A percentile compares a stretch with the other conserved stretches of the same genome.
Evolutionary conservation across 441 rosid genomes (phyloP).

Genomic region (Cnidoscolus chayamansa): DNA sequence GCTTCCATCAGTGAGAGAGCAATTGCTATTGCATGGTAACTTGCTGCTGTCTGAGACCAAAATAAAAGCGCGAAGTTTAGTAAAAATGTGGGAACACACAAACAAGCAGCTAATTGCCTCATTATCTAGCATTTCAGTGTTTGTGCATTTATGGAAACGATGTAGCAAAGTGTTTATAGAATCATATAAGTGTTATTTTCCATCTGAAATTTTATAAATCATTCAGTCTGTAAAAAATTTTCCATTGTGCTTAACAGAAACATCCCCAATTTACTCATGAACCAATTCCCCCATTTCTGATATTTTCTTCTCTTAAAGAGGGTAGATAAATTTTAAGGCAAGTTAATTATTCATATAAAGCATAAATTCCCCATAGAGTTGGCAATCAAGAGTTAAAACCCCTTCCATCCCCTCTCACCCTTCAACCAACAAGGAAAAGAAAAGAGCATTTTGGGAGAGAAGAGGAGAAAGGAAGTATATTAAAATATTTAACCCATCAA

Average conservation of each 20-base stretch:
- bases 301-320: conserved; percentile 1
- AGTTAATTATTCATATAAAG: background rate
- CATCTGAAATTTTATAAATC: background rate
- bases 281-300: background rate
- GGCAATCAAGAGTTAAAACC: background rate
- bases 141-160: background rate
- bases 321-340: background rate
- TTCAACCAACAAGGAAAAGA: background rate
- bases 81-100: conserved; percentile 3
- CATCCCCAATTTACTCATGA: background rate
- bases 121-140: conserved; percentile 13
- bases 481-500: conserved; percentile 4
- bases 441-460: background rate
- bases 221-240: background rate
- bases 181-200: too few species aligned
- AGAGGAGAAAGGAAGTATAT: background rate
- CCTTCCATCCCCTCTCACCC: background rate
- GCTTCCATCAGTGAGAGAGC: conserved; percentile 81
- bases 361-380: background rate
- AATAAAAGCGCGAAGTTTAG: conserved; percentile 19
- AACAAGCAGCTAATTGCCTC: conserved; percentile 2
- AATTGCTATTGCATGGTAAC: conserved; percentile 79
- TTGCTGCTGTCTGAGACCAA: conserved; percentile 63
- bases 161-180: background rate
- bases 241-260: background rate